Evolutionary conservation across 495 filamentous ascomycete genomes (phyloP), one percentile per base, ranked within the genome.

Genomic region (Beverwykella pulmonaria): DNA sequence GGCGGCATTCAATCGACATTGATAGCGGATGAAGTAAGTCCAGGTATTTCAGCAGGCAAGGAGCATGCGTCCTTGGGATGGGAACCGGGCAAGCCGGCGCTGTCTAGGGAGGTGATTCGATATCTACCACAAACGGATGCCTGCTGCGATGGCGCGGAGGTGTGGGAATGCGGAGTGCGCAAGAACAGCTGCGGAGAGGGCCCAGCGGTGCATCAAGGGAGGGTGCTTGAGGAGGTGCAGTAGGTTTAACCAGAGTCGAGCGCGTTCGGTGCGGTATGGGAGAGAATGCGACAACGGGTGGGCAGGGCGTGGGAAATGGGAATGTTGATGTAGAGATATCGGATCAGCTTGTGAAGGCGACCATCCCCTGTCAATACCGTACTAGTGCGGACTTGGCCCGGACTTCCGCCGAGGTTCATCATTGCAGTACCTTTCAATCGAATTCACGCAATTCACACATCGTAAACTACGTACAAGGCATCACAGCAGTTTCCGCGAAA

Each of bases 1-100:
- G 94, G 92, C 88, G 93, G 93, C 93, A 98, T 97, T 91, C 93
- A 92, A 80, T 81, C 79, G 77, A 79, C 79, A 81, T 78, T 14
- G 62, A 72, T 49, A 39, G 57, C 15, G 10, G 34, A 15, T 27
- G 29, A 26, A 14, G 62, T 44, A 7, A 44, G 6, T 44, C 15
- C 17, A 44, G 39, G 53, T 20, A n/a, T n/a, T 53, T 36, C 48
- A 26, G 32, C 17, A 46, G 22, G 55, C 61, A 61, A 54, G 62
- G 67, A 48, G 29, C 67, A 61, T 66, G 61, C 30, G 67, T 44
- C 56, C 67, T 66, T 60, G 60, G 54, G 32, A 50, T 15, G 22
- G 29, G 20, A 39, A 49, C 67, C 55, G 54, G 67, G 41, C 60
- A 50, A 48, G 47, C 54, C 67, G 67, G 60, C 26, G 41, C 62